These are phyloP conservation scores for Phylloporus arenicola DNA, from an alignment of 768 basidiomycete genomes.

Conservation along the genomic window DNA sequence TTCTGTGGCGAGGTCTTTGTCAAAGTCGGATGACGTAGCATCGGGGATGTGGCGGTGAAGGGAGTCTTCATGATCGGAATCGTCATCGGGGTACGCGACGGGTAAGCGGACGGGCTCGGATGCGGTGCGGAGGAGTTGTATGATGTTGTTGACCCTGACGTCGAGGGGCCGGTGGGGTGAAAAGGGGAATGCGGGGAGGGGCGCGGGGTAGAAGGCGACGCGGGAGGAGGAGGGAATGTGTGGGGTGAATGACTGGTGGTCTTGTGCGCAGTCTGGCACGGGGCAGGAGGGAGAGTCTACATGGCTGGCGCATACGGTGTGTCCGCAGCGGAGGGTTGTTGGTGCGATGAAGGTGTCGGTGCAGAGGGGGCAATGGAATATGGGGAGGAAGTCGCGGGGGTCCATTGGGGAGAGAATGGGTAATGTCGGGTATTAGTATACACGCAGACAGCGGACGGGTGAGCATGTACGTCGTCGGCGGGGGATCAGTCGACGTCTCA, in stretches of 20 bases:
- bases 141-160: slow-evolving; percentile 53
- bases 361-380: slow-evolving; percentile 57
- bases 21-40: slow-evolving; percentile 35
- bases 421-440: slow-evolving; percentile 8
- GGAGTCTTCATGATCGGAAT: slow-evolving; percentile 27
- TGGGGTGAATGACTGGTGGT: slow-evolving; percentile 21
- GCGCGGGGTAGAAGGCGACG: slow-evolving; percentile 33
- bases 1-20: slow-evolving; percentile 60
- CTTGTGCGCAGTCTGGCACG: slow-evolving; percentile 31
- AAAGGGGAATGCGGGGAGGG: slow-evolving; percentile 19
- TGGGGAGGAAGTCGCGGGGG: slow-evolving; percentile 29
- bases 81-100: slow-evolving; percentile 29
- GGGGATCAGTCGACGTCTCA: slow-evolving; percentile 23
- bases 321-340: slow-evolving; percentile 71
- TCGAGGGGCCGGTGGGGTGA: slow-evolving; percentile 32
- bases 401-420: slow-evolving; percentile 8
- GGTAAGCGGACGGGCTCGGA: background rate
- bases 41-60: slow-evolving; percentile 8
- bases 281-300: slow-evolving; percentile 31
- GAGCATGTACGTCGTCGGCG: slow-evolving; percentile 23
- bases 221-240: slow-evolving; percentile 39
- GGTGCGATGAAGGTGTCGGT: slow-evolving; percentile 38
- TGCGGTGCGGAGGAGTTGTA: slow-evolving; percentile 37
- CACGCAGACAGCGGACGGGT: slow-evolving; percentile 6
- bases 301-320: slow-evolving; percentile 70